Evolutionary conservation across 2,329 filamentous ascomycete species (phyloP), one percentile per base, ranked within the genome.

Genomic region (Lecanicillium sp.): DNA sequence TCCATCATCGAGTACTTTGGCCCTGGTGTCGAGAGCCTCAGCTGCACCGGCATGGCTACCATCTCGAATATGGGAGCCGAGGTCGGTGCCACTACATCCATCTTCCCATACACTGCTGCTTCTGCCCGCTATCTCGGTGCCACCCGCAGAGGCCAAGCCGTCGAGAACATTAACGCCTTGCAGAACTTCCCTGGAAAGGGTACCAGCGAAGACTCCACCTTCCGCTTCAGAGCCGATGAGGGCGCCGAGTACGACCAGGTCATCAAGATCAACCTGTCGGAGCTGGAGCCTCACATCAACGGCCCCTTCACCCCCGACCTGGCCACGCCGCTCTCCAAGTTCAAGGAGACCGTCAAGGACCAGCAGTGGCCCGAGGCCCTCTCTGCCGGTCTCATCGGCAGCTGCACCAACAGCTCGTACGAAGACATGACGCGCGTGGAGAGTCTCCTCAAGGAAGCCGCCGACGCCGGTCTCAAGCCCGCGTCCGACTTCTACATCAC

Each of bases 331-430:
- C 68, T 98, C 39, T 96, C 89, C 35, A 74, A 82, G 56, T 98
- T 98, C 69, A 87, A 88, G 57, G 75, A 86, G 42, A 81, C 84
- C 2, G 87, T 96, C 17, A 74, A 84, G 62, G 74, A 83, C 51
- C 87, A 96, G 61, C 69, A 84, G 36, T 98, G 92, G 92, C 92
- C 92, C 3, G 77, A 86, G 57, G 87, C 82, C 46, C 83, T 98
- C 45, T 92, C 88, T 11, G 90, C 92, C 18, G 89, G 89, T 37
- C 74, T 98, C 39, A 98, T 98, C 57, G 92, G 92, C 44, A 95
- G 88, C 67, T 98, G 92, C 72, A 98, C 92, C 36, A 98, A 98
- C 74, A 94, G 87, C 61, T 97, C 92, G 3, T 98, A 97, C 61
- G 84, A 96, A 65, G 92, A 98, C 59, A 98, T 98, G 92, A 94